Percentiles rank a stretch among this genome's conserved stretches.
phyloP scores from a whole-genome alignment of 768 basidiomycete species.

The Lactarius vividus region DNA sequence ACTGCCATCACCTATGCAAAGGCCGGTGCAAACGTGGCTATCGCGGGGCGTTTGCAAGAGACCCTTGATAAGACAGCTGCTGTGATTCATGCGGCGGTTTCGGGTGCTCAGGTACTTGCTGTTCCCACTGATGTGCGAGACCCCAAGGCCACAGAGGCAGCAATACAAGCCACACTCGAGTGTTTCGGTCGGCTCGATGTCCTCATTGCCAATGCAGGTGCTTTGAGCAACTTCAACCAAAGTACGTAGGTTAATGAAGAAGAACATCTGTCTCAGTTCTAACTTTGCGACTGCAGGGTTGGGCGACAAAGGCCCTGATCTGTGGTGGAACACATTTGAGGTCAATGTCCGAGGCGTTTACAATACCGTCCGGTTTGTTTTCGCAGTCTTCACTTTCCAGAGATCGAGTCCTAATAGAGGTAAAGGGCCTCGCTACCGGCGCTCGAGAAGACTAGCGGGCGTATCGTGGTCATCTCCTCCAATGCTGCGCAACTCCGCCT shows the following conservation, averaged over 20 bases:
- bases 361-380: constrained; percentile 28
- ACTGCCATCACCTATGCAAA: no score
- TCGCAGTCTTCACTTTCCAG: no score
- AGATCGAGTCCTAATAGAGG: background rate
- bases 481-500: no score
- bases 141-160: background rate
- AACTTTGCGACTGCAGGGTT: constrained; percentile 12
- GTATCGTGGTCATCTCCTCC: no score
- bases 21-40: no score
- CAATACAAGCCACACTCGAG: background rate
- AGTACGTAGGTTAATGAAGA: background rate
- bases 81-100: constrained; percentile 1
- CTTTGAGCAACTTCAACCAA: no score
- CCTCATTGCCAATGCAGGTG: no score
- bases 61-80: constrained; percentile 14
- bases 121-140: background rate
- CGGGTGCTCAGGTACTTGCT: constrained; percentile 6
- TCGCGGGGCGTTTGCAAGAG: no score
- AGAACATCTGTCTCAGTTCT: background rate
- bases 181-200: no score
- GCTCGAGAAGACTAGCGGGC: constrained; percentile 1
- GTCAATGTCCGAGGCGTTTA: no score
- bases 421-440: constrained; percentile 5
- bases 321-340: no score
- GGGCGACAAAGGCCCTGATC: constrained; percentile 23